Conservation (phyloP, 768 basidiomycete species). For the Suillus sp. region DNA sequence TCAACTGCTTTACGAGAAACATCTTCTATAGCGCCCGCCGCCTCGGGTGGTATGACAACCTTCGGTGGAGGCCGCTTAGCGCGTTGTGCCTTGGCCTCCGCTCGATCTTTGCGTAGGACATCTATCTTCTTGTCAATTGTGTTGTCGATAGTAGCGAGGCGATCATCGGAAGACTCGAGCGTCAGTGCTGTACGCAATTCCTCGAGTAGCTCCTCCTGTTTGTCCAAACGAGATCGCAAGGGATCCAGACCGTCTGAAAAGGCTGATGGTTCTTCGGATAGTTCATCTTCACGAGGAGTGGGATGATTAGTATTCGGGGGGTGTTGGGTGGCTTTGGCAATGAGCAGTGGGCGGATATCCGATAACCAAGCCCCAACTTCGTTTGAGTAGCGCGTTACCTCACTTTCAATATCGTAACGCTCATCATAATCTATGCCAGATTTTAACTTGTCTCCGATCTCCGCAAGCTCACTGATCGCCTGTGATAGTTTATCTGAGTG, state of each 20-base stretch:
- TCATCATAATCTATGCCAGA: conserved; percentile 30
- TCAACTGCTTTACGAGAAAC: conserved; percentile 19
- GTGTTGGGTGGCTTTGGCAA: conserved; percentile 18
- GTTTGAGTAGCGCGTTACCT: conserved; percentile 22
- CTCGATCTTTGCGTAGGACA: conserved; percentile 25
- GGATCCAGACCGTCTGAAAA: conserved; percentile 11
- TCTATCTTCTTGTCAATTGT: conserved; percentile 22
- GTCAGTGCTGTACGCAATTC: conserved; percentile 33
- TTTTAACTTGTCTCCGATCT: conserved; percentile 24
- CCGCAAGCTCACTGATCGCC: conserved; percentile 27
- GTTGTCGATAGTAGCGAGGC: conserved; percentile 23
- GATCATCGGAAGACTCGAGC: conserved; percentile 24
- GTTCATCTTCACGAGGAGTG: neutral
- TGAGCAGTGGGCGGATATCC: conserved; percentile 28
- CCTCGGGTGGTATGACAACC: conserved; percentile 23
- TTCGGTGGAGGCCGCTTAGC: conserved; percentile 20
- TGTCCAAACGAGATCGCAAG: conserved; percentile 22
- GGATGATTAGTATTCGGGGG: conserved; percentile 7
- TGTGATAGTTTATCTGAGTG: conserved; percentile 29
- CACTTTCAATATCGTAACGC: conserved; percentile 28
- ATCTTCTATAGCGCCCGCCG: conserved; percentile 23
- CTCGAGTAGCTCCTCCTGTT: conserved; percentile 34
- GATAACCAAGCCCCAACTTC: conserved; percentile 31
- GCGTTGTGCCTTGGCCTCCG: conserved; percentile 21
- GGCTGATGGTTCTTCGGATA: neutral